Conservation (phyloP, 106 monocot species). For the Cymbidium sinense region DNA sequence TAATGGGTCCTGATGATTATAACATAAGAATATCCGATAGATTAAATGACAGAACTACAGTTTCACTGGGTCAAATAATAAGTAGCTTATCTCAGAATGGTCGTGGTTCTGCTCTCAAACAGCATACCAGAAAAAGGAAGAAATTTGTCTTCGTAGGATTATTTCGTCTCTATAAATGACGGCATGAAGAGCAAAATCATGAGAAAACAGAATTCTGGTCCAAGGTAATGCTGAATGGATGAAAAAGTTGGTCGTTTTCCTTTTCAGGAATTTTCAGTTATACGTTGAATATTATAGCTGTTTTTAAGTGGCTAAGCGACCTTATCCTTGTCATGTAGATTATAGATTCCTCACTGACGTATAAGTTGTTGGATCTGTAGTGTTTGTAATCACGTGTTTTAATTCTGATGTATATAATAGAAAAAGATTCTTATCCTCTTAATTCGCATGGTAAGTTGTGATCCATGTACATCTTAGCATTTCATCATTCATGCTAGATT, state of each 20-base stretch:
- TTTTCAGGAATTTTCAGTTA: too few species aligned
- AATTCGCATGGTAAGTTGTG: too few species aligned
- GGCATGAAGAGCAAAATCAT: neutral
- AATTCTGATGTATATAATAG: too few species aligned
- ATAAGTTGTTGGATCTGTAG: too few species aligned
- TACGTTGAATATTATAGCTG: too few species aligned
- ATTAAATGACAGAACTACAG: neutral
- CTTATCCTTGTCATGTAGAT: too few species aligned
- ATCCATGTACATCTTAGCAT: too few species aligned
- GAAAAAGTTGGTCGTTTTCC: neutral
- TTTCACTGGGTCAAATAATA: neutral
- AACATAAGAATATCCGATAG: conserved; percentile 3
- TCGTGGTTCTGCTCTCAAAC: neutral
- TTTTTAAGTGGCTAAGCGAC: too few species aligned
- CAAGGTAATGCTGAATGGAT: neutral
- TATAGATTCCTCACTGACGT: too few species aligned
- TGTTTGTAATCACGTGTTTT: too few species aligned
- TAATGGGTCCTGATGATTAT: conserved; percentile 41
- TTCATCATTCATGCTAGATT: too few species aligned
- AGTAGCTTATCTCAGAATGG: neutral
- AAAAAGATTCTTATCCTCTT: too few species aligned
- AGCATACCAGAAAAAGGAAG: neutral
- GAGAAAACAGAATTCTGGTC: neutral
- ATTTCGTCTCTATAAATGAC: neutral
- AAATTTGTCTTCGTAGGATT: neutral